Evolutionary conservation across 2,329 filamentous ascomycete genomes (phyloP), one percentile per base, ranked within the genome.

Genomic region (Mycogone perniciosa): DNA sequence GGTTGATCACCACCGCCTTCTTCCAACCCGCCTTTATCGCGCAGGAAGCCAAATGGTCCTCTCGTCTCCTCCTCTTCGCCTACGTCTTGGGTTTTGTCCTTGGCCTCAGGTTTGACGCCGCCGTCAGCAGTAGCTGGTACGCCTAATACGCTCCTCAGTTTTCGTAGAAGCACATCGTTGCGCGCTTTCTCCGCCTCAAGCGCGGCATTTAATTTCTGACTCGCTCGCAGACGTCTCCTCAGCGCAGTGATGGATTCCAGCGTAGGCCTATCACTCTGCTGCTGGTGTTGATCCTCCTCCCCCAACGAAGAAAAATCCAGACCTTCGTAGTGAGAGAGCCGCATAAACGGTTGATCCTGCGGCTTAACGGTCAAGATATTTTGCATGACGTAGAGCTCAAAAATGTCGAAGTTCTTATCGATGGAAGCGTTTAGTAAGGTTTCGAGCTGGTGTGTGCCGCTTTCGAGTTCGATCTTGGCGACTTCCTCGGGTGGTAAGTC

Each of bases 361-460:
- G 81, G 81, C 34, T 67, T 66, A 37, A 92, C 81, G 38, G 80
- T 85, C 56, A 93, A 71, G 59, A 91, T 87, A 64, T 96, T 96
- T 57, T 89, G 78, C 74, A 99, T 76, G 46, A 89, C 85, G 71
- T 92, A 96, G 51, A 99, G 87, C 73, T 93, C 88, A 61, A 92
- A 86, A 56, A 86, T 84, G 72, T 93, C 88, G 64, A 92, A 92
- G 58, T 88, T 88, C 67, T 85, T 87, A 69, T 93, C 88, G 57
- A 92, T 88, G 60, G 84, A 86, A 41, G 86, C 81, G 67, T 88
- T 89, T 30, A 92, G 77, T 7, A 93, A 75, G 11, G 88, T 93
- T 68, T 93, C 88, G 39, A 93, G 76, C 72, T 90, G 85, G 69
- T 92, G 88, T 10, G 89, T 81, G 53, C 93, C 93, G 64, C 89